phyloP scores from a whole-genome alignment of 495 filamentous ascomycete species.

The Podospora pseudoanserina region DNA sequence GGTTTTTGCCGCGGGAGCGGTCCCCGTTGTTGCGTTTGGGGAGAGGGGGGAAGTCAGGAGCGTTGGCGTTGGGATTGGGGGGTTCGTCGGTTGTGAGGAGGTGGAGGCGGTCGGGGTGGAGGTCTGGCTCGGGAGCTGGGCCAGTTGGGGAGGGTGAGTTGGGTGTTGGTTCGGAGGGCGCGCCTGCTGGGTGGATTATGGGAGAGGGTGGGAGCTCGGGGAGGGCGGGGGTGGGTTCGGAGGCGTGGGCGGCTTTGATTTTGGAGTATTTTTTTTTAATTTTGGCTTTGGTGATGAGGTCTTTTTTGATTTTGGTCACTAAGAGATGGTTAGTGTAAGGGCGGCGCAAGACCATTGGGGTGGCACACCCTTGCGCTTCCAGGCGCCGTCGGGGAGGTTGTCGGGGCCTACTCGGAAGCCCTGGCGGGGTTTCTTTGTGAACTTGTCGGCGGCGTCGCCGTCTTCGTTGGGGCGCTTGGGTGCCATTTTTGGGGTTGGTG shows the following conservation, averaged over 20 bases:
- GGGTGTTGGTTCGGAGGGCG: slow-evolving; percentile 37
- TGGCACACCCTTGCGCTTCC: slow-evolving; percentile 76
- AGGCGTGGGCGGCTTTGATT: slow-evolving; percentile 55
- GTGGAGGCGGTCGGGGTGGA: slow-evolving; percentile 14
- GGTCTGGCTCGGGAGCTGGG: neutral
- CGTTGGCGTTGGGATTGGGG: slow-evolving; percentile 62
- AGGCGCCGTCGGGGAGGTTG: slow-evolving; percentile 88
- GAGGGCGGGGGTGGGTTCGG: slow-evolving; percentile 66
- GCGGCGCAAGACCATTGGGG: neutral
- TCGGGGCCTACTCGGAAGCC: slow-evolving; percentile 77
- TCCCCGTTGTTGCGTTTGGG: slow-evolving; percentile 7
- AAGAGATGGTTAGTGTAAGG: slow-evolving; percentile 8
- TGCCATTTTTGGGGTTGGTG: slow-evolving; percentile 49
- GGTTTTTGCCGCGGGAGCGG: slow-evolving; percentile 34
- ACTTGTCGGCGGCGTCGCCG: slow-evolving; percentile 34
- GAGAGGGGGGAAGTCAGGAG: slow-evolving; percentile 33
- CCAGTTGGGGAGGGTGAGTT: slow-evolving; percentile 4
- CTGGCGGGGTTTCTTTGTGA: slow-evolving; percentile 47
- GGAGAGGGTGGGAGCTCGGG: slow-evolving; percentile 66
- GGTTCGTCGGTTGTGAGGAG: slow-evolving; percentile 9
- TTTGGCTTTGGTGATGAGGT: slow-evolving; percentile 90
- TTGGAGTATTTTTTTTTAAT: slow-evolving; percentile 92
- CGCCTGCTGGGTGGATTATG: slow-evolving; percentile 61
- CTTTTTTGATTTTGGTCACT: slow-evolving; percentile 91
- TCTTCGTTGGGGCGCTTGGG: slow-evolving; percentile 59